A percentile compares a stretch with the other conserved stretches of the same genome.
Evolutionary conservation across 495 filamentous ascomycete genomes (phyloP).

Genomic region (Neurospora sp.): DNA sequence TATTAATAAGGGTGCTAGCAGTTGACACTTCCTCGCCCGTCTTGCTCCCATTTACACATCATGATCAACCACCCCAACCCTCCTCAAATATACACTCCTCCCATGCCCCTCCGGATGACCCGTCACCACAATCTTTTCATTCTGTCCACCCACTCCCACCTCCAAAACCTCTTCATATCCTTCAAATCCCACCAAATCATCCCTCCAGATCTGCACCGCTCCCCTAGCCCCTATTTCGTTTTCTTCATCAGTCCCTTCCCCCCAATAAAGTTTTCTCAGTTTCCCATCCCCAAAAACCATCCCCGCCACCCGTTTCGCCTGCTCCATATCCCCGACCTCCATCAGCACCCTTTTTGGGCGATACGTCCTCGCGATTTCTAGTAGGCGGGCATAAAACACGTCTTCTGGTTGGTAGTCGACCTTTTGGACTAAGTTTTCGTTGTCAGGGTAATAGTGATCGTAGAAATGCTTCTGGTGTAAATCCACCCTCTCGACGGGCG

Average conservation of each 20-base stretch:
- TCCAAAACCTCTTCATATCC: slow-evolving; percentile 6
- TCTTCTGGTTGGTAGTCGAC: no score
- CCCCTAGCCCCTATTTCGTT: no score
- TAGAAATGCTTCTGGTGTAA: not conserved
- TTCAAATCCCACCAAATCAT: slow-evolving; percentile 2
- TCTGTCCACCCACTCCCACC: not conserved
- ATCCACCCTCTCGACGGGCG: slow-evolving; percentile 1
- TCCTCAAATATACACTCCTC: not conserved
- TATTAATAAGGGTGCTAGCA: no score
- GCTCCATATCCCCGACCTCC: slow-evolving; percentile 48
- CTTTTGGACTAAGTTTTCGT: no score
- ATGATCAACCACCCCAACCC: not conserved
- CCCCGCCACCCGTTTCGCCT: slow-evolving; percentile 49
- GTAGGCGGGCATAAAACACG: slow-evolving; percentile 47
- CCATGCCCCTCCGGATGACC: slow-evolving; percentile 26
- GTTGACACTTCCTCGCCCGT: no score
- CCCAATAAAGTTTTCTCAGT: not conserved
- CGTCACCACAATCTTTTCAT: slow-evolving; percentile 14
- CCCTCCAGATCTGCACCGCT: slow-evolving; percentile 22
- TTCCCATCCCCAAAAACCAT: slow-evolving; percentile 13
- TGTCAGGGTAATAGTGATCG: slow-evolving; percentile 36
- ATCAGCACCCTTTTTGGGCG: slow-evolving; percentile 38
- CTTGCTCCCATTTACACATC: no score
- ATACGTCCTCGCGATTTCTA: slow-evolving; percentile 26
- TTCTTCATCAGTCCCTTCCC: no score